Base-by-base conservation (phyloP, 1,284 basidiomycete genomes). In the Meripilus lineatus region DNA sequence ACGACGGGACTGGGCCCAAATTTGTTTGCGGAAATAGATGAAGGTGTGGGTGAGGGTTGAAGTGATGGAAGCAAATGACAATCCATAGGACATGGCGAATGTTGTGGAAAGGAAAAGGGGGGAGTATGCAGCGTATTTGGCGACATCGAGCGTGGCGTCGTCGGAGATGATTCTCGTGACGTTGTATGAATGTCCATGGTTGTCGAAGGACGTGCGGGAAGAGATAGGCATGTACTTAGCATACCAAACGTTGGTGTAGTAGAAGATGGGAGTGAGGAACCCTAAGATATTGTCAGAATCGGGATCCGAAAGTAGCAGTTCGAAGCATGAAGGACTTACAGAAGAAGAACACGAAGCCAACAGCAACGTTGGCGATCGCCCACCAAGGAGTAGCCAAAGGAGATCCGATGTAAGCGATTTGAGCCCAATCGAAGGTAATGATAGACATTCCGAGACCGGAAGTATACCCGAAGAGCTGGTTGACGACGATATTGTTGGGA, bases 271-370 rank as follows among this genome's bases (percentile, higher is more conserved):
- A 5, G 78, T 74, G 33, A 86, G 50, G 52, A 90, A 67, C 85
- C 91, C 94, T 66, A 86, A 85, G 47, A 91, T 40, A 38, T 90
- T 63, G 54, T 93, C 86, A 0, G 83, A 79, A 32, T 71, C 70
- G 39, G 84, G 58, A 84, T 72, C 64, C 92, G 79, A 17, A 90
- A 88, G 95, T 89, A 89, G 94, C 83, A 88, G 42, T 44, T 46
- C 51, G 30, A 52, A 39, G 42, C 44, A 40, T 51, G 48, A 57
- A 4, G 48, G 42, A 35, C 51, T 33, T 15, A 28, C 79, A 83
- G 67, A 75, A 83, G 66, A 83, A 82, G 49, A 88, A 62, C 17
- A 87, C 63, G 57, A 93, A 92, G 2, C 87, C 88, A 37, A 66
- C 69, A 13, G 81, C 76, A 32, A 91, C 70, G 64, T 94, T 94